These are phyloP conservation scores for Chalaropsis ovoidea DNA, from an alignment of 2,329 filamentous ascomycete species.

Conservation along the genomic window DNA sequence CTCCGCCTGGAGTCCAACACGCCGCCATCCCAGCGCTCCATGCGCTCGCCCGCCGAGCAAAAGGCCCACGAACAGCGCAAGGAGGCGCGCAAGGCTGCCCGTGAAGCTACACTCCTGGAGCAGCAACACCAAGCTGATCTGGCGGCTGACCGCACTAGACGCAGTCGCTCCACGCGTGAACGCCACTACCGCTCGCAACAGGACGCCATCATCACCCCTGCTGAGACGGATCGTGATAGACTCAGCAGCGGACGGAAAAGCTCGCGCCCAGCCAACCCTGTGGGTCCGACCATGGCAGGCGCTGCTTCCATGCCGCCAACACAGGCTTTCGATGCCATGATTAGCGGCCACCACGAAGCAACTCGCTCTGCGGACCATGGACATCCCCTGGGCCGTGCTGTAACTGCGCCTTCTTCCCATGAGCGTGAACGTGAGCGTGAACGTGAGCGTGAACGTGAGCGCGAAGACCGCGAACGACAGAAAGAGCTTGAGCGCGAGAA, in stretches of 20 bases:
- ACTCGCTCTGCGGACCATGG: neutral
- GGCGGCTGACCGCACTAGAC: neutral
- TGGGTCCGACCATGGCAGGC: neutral
- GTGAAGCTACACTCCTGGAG: neutral
- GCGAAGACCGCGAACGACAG: neutral
- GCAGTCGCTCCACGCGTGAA: slow-evolving; percentile 2
- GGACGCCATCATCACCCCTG: neutral
- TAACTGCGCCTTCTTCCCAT: neutral
- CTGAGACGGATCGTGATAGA: slow-evolving; percentile 1
- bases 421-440: slow-evolving; percentile 2
- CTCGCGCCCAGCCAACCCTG: neutral
- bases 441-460: neutral
- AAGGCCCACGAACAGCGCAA: slow-evolving; percentile 7
- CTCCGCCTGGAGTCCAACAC: slow-evolving; percentile 16
- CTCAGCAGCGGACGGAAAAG: slow-evolving; percentile 5
- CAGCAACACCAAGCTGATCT: neutral
- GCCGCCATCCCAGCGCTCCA: slow-evolving; percentile 15
- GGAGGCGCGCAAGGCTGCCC: neutral
- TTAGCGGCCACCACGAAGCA: neutral
- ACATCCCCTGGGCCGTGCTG: neutral
- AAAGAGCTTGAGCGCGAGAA: slow-evolving; percentile 11
- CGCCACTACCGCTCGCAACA: neutral
- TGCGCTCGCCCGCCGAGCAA: slow-evolving; percentile 13
- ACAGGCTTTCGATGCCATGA: neutral
- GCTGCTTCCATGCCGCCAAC: neutral